Evolutionary conservation across 805 yeast species (phyloP), one percentile per base, ranked within the genome.

Genomic region (Candida coquimbonensis): DNA sequence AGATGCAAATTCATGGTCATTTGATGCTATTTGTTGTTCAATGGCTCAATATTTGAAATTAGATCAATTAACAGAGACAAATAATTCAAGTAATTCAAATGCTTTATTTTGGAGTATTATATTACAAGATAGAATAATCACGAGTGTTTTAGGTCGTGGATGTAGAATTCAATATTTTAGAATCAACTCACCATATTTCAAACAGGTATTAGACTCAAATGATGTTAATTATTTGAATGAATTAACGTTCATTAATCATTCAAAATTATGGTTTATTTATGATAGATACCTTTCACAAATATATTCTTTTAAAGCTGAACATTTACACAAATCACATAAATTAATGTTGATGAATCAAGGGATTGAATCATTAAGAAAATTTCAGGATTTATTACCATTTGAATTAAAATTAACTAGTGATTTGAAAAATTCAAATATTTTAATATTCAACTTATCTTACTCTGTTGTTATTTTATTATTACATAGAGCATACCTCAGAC

Each of bases 61-160:
- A 7, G 43, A 40, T 40, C 16, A 33, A 7, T 9, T n/a, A 17
- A 29, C 19, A 16, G 41, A 39, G 5, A 2, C 3, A 51, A 44
- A 46, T 14, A 46, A 32, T 17, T 46, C 49, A 4, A n/a, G 31
- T 8, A 31, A 34, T 14, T 54, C 42, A n/a, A 40, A 44, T n/a
- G 40, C 51, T 2, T 39, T 46, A 31, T 44, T 49, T 43, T 64
- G 68, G 68, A 59, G 66, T 4, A 54, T 64, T 6, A 47, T 63
- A 5, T 33, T 62, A 27, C 68, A 64, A 44, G 68, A 64, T 45
- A 49, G 68, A 34, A 50, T 63, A 21, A 57, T 64, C 7, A 62
- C 68, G 1, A 58, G 64, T 39, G 66, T 59, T 1, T 47, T 64
- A 24, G 68, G 68, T 1, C 51, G 68, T 36, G 68, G 67, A 19